These are phyloP conservation scores for Ogataea polymorpha DNA, from an alignment of 805 yeast species.

Conservation along the genomic window DNA sequence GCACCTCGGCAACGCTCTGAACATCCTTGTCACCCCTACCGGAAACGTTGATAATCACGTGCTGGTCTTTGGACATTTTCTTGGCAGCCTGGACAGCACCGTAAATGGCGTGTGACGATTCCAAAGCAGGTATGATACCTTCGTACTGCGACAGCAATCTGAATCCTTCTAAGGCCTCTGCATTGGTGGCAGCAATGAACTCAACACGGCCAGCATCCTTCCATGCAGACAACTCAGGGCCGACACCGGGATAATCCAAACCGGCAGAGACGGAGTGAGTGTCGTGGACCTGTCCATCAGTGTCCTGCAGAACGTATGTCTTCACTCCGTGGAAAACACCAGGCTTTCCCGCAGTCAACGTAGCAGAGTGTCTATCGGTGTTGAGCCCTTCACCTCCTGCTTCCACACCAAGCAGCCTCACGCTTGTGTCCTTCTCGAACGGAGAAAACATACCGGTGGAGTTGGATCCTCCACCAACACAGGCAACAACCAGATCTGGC, in stretches of 20 bases:
- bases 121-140: slow-evolving; percentile 98
- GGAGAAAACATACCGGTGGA: slow-evolving; percentile 95
- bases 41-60: slow-evolving; percentile 83
- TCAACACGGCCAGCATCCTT: slow-evolving; percentile 89
- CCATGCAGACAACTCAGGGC: slow-evolving; percentile 97
- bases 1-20: slow-evolving; percentile 91
- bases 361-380: slow-evolving; percentile 88
- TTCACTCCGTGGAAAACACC: slow-evolving; percentile 99
- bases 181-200: slow-evolving; percentile 89
- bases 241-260: slow-evolving; percentile 98
- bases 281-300: slow-evolving; percentile 95
- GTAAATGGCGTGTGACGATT: slow-evolving; percentile 92
- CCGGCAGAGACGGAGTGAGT: slow-evolving; percentile 99
- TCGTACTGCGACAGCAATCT: slow-evolving; percentile 84
- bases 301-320: slow-evolving; percentile 87
- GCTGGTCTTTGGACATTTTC: slow-evolving; percentile 72
- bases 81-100: slow-evolving; percentile 90
- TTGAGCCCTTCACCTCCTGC: slow-evolving; percentile 98
- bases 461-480: slow-evolving; percentile 99
- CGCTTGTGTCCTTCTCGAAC: slow-evolving; percentile 76
- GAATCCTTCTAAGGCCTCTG: slow-evolving; percentile 93
- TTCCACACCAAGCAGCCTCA: slow-evolving; percentile 87
- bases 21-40: slow-evolving; percentile 99
- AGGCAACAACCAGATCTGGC: slow-evolving; percentile 94
- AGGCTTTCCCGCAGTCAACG: slow-evolving; percentile 89